A percentile compares a stretch with the other conserved stretches of the same genome.
Evolutionary conservation across 1,284 basidiomycete genomes (phyloP).

Genomic region (Ceratobasidium sp.): DNA sequence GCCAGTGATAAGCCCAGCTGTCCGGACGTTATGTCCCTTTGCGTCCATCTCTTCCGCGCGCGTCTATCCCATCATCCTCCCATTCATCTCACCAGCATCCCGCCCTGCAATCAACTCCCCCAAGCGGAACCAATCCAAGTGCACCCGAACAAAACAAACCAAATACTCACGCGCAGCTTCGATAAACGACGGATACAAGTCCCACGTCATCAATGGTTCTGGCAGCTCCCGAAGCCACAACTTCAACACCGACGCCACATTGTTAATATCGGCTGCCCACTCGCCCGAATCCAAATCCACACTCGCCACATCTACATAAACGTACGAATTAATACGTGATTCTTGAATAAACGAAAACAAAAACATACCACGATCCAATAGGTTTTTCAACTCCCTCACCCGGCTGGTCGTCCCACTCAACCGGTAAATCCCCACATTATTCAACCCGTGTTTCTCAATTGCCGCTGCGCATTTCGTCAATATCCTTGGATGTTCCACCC

Average conservation of each 20-base stretch:
- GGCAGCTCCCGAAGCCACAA: constrained; percentile 97
- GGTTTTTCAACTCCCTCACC: constrained; percentile 83
- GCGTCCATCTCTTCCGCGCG: too few relatives aligned
- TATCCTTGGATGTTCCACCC: constrained; percentile 87
- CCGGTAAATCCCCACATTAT: constrained; percentile 91
- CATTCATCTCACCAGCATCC: too few relatives aligned
- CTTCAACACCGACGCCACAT: constrained; percentile 92
- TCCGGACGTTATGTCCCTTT: too few relatives aligned
- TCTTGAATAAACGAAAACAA: background rate
- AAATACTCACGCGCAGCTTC: constrained; percentile 87
- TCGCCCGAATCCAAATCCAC: constrained; percentile 89
- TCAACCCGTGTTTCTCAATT: constrained; percentile 89
- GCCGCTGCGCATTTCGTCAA: constrained; percentile 90
- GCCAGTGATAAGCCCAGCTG: too few relatives aligned
- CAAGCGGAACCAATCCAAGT: background rate
- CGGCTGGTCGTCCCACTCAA: constrained; percentile 92
- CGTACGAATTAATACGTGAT: constrained; percentile 41
- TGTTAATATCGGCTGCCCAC: constrained; percentile 95
- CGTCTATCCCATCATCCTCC: too few relatives aligned
- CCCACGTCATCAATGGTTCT: constrained; percentile 89
- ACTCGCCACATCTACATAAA: constrained; percentile 75
- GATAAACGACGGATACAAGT: constrained; percentile 90
- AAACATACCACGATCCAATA: constrained; percentile 82
- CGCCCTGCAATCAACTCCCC: background rate
- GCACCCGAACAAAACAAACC: constrained; percentile 8